Evolutionary conservation across 169 alveolate species (phyloP).

Genomic region (Eimeria necatrix): DNA sequence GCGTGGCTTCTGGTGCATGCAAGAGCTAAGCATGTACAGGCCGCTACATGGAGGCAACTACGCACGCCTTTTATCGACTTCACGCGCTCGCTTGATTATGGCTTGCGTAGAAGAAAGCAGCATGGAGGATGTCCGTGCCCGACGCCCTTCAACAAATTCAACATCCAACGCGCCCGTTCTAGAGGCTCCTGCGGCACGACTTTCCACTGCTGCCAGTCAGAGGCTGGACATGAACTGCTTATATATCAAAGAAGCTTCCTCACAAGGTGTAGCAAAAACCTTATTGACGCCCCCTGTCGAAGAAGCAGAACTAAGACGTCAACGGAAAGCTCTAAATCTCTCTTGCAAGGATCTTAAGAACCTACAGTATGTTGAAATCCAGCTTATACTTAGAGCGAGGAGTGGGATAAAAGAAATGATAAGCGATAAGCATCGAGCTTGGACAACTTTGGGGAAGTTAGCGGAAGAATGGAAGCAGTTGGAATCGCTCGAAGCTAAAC

Average conservation of each 20-base stretch:
- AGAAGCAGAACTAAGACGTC: neutral
- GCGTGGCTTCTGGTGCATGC: slow-evolving; percentile 5
- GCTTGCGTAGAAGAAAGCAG: neutral
- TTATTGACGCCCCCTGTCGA: neutral
- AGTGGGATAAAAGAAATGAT: neutral
- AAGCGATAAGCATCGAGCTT: neutral
- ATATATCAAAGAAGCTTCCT: neutral
- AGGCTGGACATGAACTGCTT: neutral
- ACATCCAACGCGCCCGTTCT: no score
- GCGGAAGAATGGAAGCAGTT: neutral
- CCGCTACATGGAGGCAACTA: neutral
- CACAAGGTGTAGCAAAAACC: neutral
- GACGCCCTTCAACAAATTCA: neutral
- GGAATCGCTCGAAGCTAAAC: neutral
- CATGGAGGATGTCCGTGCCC: neutral
- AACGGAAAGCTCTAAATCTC: neutral
- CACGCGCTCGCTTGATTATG: neutral
- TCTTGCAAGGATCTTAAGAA: neutral
- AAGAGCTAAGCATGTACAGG: neutral
- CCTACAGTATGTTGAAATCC: neutral
- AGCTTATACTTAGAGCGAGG: neutral
- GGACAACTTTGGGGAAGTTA: neutral
- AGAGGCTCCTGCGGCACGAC: neutral
- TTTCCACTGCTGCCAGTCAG: neutral
- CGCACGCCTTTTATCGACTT: neutral